Conservation (phyloP, 2,329 filamentous ascomycete species). For the Metarhizium robertsii region DNA sequence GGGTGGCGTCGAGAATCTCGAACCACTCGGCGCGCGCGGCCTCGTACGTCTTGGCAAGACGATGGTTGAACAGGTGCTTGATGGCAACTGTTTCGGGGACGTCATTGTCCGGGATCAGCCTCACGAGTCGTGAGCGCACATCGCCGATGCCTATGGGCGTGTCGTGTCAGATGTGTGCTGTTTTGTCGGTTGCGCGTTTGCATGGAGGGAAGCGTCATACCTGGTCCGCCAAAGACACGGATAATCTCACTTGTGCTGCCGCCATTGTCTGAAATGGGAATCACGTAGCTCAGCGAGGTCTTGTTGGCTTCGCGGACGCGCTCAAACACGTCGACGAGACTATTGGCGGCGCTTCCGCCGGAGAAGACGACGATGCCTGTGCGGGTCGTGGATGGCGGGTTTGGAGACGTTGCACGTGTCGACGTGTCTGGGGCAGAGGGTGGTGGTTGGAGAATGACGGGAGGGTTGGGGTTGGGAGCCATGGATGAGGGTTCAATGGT, state of each 20-base stretch:
- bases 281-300: constrained; percentile 71
- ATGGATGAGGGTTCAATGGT: background rate
- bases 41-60: constrained; percentile 49
- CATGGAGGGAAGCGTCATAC: constrained; percentile 29
- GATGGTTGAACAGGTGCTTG: constrained; percentile 78
- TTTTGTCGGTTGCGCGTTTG: constrained; percentile 8
- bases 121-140: constrained; percentile 59
- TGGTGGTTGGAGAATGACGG: background rate
- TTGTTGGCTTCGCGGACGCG: constrained; percentile 52
- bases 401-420: constrained; percentile 12
- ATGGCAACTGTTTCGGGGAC: constrained; percentile 63
- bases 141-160: constrained; percentile 43
- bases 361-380: constrained; percentile 71
- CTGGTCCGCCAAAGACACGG: constrained; percentile 87
- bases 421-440: background rate
- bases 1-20: constrained; percentile 76
- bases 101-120: constrained; percentile 65
- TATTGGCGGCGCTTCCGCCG: constrained; percentile 90
- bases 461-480: background rate
- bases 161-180: background rate
- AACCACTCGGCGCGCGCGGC: constrained; percentile 75
- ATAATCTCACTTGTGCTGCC: constrained; percentile 91
- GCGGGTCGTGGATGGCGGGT: constrained; percentile 7
- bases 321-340: constrained; percentile 82
- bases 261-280: constrained; percentile 93